These are phyloP conservation scores for Ajuga chamaepitys DNA, from an alignment of 257 asterid species.

Conservation along the genomic window DNA sequence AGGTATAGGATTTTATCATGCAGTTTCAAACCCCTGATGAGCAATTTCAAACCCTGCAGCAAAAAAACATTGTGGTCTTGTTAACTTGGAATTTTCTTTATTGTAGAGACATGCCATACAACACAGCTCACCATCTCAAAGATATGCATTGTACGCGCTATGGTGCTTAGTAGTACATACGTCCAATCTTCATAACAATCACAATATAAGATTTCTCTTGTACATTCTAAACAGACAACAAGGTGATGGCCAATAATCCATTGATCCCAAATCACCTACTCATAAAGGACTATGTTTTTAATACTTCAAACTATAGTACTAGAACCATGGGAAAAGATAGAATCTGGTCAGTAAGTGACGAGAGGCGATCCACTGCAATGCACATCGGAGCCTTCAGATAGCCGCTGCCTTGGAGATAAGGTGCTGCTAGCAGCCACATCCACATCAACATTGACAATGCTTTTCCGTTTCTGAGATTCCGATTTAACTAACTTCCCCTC, in stretches of 20 bases:
- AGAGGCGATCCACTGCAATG: constrained; percentile 80
- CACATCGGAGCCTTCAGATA: constrained; percentile 74
- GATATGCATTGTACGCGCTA: too few relatives aligned
- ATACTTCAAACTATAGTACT: constrained; percentile 1
- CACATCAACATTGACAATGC: constrained; percentile 60
- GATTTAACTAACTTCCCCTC: constrained; percentile 25
- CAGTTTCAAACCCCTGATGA: too few relatives aligned
- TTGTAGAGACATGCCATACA: too few relatives aligned
- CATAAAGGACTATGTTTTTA: background rate
- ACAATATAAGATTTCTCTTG: too few relatives aligned
- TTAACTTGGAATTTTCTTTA: too few relatives aligned
- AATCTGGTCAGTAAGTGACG: constrained; percentile 43
- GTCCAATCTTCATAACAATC: too few relatives aligned
- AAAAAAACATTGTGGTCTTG: too few relatives aligned
- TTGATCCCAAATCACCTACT: constrained; percentile 16
- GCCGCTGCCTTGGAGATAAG: constrained; percentile 69
- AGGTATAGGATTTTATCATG: too few relatives aligned
- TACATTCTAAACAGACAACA: constrained; percentile 23
- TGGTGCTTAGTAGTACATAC: too few relatives aligned
- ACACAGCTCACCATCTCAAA: too few relatives aligned
- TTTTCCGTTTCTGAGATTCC: constrained; percentile 80
- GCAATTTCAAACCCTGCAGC: too few relatives aligned
- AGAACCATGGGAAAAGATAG: background rate
- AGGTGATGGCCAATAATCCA: constrained; percentile 12
- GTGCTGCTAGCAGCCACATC: constrained; percentile 73